phyloP scores from a whole-genome alignment of 768 basidiomycete species.

The Amanita brunnescens region DNA sequence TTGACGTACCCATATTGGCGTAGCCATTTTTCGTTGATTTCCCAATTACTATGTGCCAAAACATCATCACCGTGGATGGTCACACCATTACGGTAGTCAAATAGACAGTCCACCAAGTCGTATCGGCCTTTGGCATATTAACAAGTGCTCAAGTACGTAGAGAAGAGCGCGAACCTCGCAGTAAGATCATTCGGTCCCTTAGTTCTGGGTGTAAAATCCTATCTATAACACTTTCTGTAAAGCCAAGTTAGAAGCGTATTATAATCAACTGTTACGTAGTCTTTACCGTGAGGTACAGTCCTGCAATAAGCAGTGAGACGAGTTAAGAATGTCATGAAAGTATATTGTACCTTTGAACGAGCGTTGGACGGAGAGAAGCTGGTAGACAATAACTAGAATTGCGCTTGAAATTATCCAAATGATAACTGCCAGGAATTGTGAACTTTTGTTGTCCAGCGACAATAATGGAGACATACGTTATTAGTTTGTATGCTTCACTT shows the following conservation, averaged over 20 bases:
- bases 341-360: constrained; percentile 64
- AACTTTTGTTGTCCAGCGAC: not conserved
- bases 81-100: constrained; percentile 60
- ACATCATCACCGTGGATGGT: constrained; percentile 88
- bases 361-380: constrained; percentile 76
- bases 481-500: constrained; percentile 74
- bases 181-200: constrained; percentile 83
- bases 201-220: constrained; percentile 83
- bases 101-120: constrained; percentile 70
- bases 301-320: constrained; percentile 25
- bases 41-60: constrained; percentile 86
- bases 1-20: constrained; percentile 68
- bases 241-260: constrained; percentile 7
- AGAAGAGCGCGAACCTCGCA: constrained; percentile 53
- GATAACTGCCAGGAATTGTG: constrained; percentile 47
- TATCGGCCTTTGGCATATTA: constrained; percentile 49
- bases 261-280: constrained; percentile 1
- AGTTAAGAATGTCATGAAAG: not conserved
- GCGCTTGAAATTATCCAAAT: constrained; percentile 82
- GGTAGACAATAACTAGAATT: constrained; percentile 86
- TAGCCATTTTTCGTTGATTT: constrained; percentile 77
- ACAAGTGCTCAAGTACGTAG: not conserved
- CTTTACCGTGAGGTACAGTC: constrained; percentile 76
- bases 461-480: constrained; percentile 42
- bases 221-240: constrained; percentile 81